Base-by-base conservation (phyloP, 768 basidiomycete genomes). In the Serpula lacrymans region DNA sequence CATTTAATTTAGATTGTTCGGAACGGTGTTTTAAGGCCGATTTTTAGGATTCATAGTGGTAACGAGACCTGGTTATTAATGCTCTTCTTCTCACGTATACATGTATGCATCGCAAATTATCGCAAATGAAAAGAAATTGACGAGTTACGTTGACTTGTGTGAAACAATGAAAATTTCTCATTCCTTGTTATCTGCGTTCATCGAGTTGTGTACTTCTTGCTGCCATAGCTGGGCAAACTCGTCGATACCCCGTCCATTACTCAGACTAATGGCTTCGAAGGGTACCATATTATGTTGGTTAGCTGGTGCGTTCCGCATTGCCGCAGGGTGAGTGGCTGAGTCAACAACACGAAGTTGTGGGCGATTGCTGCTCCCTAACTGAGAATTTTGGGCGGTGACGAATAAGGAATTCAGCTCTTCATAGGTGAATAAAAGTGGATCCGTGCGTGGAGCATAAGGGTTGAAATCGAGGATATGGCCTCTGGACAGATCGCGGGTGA, bases 391-490 rank as follows among this genome's bases (percentile, higher is more conserved):
- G 6, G 11, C 23, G 17, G 24, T 33, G 29, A 47, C 42, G 14
- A 66, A 59, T 6, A 82, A 54, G 1, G 53, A 63, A 26, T 65
- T 63, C 0, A 97, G 77, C 20, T 91, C 85, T 33, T 83, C 74
- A 55, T 90, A 97, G 1, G 75, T 76, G 64, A 95, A 97, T 13
- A 96, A 69, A 0, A 95, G 75, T 0, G 91, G 60, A 52, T 97
- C 93, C n/a, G 95, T 96, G 26, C 78, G 80, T 4, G 81, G 77
- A 9, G 83, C 77, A 53, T 85, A 96, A 0, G 92, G 90, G 49
- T 92, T 92, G 64, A 97, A 91, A 59, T 97, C 95, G 54, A 98
- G 58, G 50, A 98, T 70, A 61, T 92, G 86, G 12, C 80, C 88
- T 9, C 79, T 72, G 2, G 74, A 61, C 25, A 90, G 70, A 58